Evolutionary conservation across 75 land plant genomes (phyloP), one percentile per base, ranked within the genome.

Genomic region (Picea sitchensis): DNA sequence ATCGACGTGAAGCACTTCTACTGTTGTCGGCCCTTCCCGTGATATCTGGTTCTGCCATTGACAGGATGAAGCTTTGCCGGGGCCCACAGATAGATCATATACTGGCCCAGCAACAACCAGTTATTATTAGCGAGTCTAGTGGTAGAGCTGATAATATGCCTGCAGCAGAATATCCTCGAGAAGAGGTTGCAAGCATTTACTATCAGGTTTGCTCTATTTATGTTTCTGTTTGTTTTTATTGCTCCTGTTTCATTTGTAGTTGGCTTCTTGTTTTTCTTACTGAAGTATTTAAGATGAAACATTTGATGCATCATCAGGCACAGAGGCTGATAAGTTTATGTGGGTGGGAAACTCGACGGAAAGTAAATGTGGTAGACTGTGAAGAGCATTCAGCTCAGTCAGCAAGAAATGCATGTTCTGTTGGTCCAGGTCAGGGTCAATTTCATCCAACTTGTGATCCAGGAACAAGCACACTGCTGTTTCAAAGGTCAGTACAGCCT

Each of bases 311-410:
- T 82, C 4, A 15, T 59, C 85, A 95, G 99, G 92, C 98, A 18
- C 98, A 95, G 81, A 96, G 85, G 85, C 80, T 93, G 58, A 95
- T 95, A 73, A 91, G 98, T 78, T 58, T 97, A 61, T 97, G 99
- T 93, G 99, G 98, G 38, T 97, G 99, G 99, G 99, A 97, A 76
- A 92, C 98, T 31, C 87, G 99, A 69, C 85, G 92, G 89, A 87
- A 90, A 80, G 90, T 90, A 15, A 83, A 94, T 85, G 83, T 94
- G 68, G 90, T 93, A 60, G 99, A 97, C 73, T 91, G 84, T 87
- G 98, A 97, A 82, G 98, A 97, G 60, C 89, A 92, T 83, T 90
- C 96, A 75, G 89, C 92, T 62, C 91, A 91, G 76, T 94, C 96
- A 64, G 86, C 93, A 5, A 83, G 89, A 78, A 91, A 91, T 86